Conservation (phyloP, 345 rosid genomes). For the Gossypium turneri region DNA sequence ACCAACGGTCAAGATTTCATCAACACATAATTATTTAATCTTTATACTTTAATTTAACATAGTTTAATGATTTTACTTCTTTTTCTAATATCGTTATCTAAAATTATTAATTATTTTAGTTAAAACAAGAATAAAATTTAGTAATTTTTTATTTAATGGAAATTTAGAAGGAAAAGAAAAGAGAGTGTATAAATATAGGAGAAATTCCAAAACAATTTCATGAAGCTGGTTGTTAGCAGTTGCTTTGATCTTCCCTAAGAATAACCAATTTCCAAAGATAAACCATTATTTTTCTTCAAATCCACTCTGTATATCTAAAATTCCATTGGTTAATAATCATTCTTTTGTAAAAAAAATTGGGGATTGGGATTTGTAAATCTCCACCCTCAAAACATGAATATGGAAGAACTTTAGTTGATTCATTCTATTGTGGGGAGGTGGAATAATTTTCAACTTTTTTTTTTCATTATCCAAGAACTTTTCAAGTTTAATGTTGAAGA, state of each 20-base stretch:
- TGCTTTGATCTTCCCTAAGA: conserved; percentile 24
- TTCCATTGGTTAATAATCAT: conserved; percentile 1
- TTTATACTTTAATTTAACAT: too few species aligned
- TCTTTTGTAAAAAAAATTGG: background rate
- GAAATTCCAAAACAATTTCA: conserved; percentile 11
- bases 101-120: too few species aligned
- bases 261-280: conserved; percentile 36
- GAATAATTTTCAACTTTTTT: background rate
- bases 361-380: background rate
- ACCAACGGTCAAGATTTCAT: conserved; percentile 21
- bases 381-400: background rate
- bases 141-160: background rate
- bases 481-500: conserved; percentile 7
- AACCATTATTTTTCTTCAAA: conserved; percentile 16
- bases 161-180: background rate
- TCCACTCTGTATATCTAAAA: background rate
- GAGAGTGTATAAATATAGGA: conserved; percentile 38
- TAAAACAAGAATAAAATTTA: background rate
- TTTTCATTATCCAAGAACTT: background rate
- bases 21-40: background rate
- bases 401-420: background rate
- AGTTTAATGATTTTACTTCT: too few species aligned
- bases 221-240: conserved; percentile 12
- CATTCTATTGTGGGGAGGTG: background rate
- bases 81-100: too few species aligned